These are phyloP conservation scores for Botryotinia globosa DNA, from an alignment of 2,329 filamentous ascomycete species.

Conservation along the genomic window DNA sequence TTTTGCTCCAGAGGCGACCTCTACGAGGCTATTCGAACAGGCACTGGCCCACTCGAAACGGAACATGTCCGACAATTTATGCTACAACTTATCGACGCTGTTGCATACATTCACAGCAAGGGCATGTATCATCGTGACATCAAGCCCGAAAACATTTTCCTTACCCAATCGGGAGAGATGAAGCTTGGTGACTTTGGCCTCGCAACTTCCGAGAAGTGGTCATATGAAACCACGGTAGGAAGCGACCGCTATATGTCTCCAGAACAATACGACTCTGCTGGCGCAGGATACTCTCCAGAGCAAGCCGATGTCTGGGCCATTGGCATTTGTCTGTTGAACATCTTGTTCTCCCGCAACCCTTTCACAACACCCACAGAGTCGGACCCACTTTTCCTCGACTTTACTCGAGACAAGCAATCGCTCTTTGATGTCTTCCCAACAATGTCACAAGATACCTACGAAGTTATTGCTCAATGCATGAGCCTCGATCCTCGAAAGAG, in stretches of 20 bases:
- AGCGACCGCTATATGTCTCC: constrained; percentile 99
- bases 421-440: constrained; percentile 97
- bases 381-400: constrained; percentile 93
- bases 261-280: constrained; percentile 90
- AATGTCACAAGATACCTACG: constrained; percentile 97
- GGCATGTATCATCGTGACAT: constrained; percentile 96
- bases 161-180: constrained; percentile 81
- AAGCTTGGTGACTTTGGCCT: constrained; percentile 97
- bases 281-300: constrained; percentile 84
- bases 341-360: constrained; percentile 93
- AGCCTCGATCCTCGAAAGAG: constrained; percentile 87
- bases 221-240: constrained; percentile 87
- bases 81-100: constrained; percentile 86
- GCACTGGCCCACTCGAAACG: constrained; percentile 85
- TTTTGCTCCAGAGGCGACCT: constrained; percentile 94
- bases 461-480: constrained; percentile 87
- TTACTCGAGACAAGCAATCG: constrained; percentile 87
- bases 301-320: constrained; percentile 97
- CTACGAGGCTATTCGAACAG: constrained; percentile 92
- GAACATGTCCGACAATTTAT: constrained; percentile 97
- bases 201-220: constrained; percentile 86
- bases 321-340: constrained; percentile 93
- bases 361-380: constrained; percentile 86
- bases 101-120: constrained; percentile 85
- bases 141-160: constrained; percentile 99